Percentiles rank a stretch among this genome's conserved stretches.
Evolutionary conservation across 1,284 basidiomycete species (phyloP).

Genomic region (Wallemia mellicola): DNA sequence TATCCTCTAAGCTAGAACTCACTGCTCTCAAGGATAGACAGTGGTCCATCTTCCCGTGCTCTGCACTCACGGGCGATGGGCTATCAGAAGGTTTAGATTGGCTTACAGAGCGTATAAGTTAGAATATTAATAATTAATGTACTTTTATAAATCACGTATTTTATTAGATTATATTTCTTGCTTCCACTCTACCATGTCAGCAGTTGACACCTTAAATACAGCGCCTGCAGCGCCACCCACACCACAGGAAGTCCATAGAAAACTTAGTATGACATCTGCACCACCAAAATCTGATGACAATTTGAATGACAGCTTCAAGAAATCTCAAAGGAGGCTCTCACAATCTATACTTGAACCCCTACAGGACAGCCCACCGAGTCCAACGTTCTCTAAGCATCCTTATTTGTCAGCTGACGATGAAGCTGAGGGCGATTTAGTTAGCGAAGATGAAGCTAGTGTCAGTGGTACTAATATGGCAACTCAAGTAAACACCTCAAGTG

Average conservation of each 20-base stretch:
- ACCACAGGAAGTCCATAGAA: not conserved
- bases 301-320: not conserved
- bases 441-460: not conserved
- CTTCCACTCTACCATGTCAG: no score
- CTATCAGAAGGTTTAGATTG: not conserved
- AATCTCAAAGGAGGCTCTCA: not conserved
- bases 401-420: not conserved
- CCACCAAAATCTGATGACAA: not conserved
- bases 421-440: not conserved
- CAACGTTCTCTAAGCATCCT: not conserved
- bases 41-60: slow-evolving; percentile 1
- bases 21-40: not conserved
- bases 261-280: not conserved
- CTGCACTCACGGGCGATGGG: not conserved
- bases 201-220: not conserved
- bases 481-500: not conserved
- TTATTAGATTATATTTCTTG: no score
- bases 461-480: not conserved
- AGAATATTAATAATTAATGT: no score
- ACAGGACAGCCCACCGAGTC: not conserved
- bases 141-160: not conserved
- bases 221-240: not conserved
- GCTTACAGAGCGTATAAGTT: not conserved
- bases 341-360: not conserved
- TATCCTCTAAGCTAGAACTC: not conserved